These are phyloP conservation scores for Aspergillus hortae DNA, from an alignment of 2,329 filamentous ascomycete genomes.

Conservation along the genomic window DNA sequence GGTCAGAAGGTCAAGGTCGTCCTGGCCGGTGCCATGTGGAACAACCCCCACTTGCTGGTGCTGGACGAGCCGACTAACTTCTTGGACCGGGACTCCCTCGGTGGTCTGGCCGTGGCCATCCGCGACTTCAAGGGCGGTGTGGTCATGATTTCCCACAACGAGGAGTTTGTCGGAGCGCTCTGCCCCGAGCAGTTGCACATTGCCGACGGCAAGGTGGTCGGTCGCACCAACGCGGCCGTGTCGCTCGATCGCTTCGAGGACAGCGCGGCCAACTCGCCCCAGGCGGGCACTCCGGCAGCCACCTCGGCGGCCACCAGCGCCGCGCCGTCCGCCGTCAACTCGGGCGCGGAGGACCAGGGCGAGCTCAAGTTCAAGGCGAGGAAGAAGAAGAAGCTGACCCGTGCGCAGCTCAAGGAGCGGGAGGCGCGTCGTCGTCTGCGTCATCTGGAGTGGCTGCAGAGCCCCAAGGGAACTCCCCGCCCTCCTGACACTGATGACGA, in stretches of 20 bases:
- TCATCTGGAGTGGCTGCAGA: conserved; percentile 77
- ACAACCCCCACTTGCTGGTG: conserved; percentile 95
- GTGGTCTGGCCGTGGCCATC: conserved; percentile 94
- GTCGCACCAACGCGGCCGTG: conserved; percentile 73
- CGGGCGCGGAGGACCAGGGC: conserved; percentile 74
- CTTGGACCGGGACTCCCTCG: conserved; percentile 95
- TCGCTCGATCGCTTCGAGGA: conserved; percentile 85
- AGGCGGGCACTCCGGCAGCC: conserved; percentile 53
- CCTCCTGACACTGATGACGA: conserved; percentile 77
- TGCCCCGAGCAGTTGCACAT: conserved; percentile 97
- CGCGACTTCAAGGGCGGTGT: conserved; percentile 98
- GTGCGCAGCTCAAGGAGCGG: conserved; percentile 90
- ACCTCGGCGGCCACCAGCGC: conserved; percentile 59
- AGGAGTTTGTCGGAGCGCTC: conserved; percentile 94
- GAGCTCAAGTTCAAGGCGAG: conserved; percentile 83
- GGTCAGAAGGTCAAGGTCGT: conserved; percentile 99
- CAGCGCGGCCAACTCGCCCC: conserved; percentile 57
- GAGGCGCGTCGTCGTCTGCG: conserved; percentile 82
- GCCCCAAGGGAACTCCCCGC: conserved; percentile 77
- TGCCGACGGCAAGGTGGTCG: conserved; percentile 77
- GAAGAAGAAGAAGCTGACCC: conserved; percentile 98
- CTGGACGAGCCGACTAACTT: conserved; percentile 99
- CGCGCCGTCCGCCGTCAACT: conserved; percentile 66
- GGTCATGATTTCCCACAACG: conserved; percentile 99
- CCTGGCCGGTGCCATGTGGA: conserved; percentile 94